Percentiles rank a stretch among this genome's conserved stretches.
Evolutionary conservation across 257 asterid species (phyloP).

Genomic region (Schizonepeta tenuifolia): DNA sequence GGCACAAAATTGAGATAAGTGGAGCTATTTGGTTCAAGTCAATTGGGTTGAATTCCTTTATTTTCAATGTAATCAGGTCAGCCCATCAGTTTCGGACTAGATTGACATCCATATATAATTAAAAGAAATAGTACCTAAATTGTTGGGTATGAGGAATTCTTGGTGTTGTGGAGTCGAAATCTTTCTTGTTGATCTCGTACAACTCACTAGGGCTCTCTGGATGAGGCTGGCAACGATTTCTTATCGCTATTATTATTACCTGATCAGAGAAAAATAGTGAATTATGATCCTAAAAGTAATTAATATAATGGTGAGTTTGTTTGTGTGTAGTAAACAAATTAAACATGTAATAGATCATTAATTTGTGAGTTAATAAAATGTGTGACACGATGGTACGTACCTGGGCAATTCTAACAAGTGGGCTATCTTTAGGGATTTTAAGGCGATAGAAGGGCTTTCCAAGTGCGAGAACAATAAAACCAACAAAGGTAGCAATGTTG

Average conservation of each 20-base stretch:
- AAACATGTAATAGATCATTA: too few species aligned
- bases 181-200: constrained; percentile 47
- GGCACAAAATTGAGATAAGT: too few species aligned
- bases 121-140: constrained; percentile 43
- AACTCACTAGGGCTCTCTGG: constrained; percentile 44
- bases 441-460: constrained; percentile 65
- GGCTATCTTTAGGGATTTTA: constrained; percentile 56
- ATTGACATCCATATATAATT: too few species aligned
- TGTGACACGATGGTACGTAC: too few species aligned
- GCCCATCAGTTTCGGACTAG: too few species aligned
- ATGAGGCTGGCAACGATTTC: constrained; percentile 42
- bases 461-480: constrained; percentile 42
- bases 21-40: too few species aligned
- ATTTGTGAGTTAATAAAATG: too few species aligned
- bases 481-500: constrained; percentile 39
- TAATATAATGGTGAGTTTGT: too few species aligned
- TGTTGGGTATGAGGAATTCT: constrained; percentile 49
- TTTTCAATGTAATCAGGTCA: too few species aligned
- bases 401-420: constrained; percentile 57
- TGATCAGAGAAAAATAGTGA: not conserved
- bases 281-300: not conserved
- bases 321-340: too few species aligned
- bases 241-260: constrained; percentile 59
- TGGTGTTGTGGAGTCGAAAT: constrained; percentile 26
- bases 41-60: too few species aligned